Conservation (phyloP, 441 rosid genomes). For the Pelargonium australe region DNA sequence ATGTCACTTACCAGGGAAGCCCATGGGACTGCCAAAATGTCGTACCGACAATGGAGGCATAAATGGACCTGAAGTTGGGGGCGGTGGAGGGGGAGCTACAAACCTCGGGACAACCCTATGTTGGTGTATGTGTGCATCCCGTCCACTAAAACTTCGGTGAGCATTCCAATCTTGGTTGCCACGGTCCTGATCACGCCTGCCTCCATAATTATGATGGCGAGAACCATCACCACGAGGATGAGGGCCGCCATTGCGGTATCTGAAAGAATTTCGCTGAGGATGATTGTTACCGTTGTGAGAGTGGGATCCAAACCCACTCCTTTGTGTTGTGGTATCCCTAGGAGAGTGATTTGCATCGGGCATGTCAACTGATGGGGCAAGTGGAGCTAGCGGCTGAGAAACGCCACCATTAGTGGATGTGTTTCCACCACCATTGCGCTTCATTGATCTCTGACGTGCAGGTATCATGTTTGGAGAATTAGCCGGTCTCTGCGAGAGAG, state of each 20-base stretch:
- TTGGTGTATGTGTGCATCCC: slow-evolving; percentile 56
- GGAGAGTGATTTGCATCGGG: slow-evolving; percentile 40
- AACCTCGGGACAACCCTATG: slow-evolving; percentile 52
- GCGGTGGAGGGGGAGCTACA: slow-evolving; percentile 51
- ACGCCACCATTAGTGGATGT: slow-evolving; percentile 36
- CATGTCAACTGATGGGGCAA: slow-evolving; percentile 30
- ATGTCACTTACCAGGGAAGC: slow-evolving; percentile 55
- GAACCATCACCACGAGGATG: slow-evolving; percentile 56
- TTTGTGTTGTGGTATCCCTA: slow-evolving; percentile 37
- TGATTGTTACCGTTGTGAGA: slow-evolving; percentile 44
- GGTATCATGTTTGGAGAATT: slow-evolving; percentile 37
- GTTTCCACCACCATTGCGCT: slow-evolving; percentile 32
- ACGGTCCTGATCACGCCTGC: slow-evolving; percentile 65
- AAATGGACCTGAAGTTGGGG: slow-evolving; percentile 39
- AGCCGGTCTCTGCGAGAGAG: slow-evolving; percentile 41
- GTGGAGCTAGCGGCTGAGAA: slow-evolving; percentile 36
- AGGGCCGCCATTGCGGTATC: slow-evolving; percentile 45
- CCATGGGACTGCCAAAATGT: slow-evolving; percentile 48
- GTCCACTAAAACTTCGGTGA: slow-evolving; percentile 51
- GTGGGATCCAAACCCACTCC: slow-evolving; percentile 37
- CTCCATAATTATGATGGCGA: slow-evolving; percentile 48
- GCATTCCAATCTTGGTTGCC: slow-evolving; percentile 57
- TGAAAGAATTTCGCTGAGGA: slow-evolving; percentile 41
- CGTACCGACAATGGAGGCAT: slow-evolving; percentile 42
- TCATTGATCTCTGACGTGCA: slow-evolving; percentile 38